Percentiles rank a stretch among this genome's conserved stretches.
Conservation (phyloP, 495 filamentous ascomycete species). For the Trichoderma reesei region DNA sequence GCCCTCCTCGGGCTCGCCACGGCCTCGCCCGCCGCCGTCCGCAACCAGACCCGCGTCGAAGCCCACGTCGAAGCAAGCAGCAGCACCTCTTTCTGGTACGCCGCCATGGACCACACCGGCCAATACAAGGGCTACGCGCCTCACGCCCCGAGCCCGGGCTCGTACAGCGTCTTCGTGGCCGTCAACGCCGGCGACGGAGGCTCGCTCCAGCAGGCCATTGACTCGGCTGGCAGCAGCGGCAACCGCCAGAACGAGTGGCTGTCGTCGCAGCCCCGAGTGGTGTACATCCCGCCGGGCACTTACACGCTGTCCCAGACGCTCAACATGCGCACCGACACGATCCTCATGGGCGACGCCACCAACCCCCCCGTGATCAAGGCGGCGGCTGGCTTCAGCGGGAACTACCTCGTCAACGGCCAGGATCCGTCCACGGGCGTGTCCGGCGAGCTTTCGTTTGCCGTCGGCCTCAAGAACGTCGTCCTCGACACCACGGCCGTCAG, state of each 20-base stretch:
- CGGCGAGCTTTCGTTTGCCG: conserved; percentile 43
- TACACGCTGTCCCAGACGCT: conserved; percentile 49
- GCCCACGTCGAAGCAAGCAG: not conserved
- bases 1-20: not conserved
- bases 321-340: conserved; percentile 45
- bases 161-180: not conserved
- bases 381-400: conserved; percentile 32
- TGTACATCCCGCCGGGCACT: conserved; percentile 56
- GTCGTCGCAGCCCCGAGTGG: conserved; percentile 22
- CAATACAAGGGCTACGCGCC: not conserved
- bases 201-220: not conserved
- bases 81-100: not conserved
- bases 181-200: not conserved
- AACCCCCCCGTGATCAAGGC: conserved; percentile 54
- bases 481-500: conserved; percentile 54
- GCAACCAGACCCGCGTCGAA: not conserved
- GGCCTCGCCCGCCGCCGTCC: not conserved
- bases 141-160: not conserved
- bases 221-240: not conserved
- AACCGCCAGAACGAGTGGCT: conserved; percentile 4
- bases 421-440: conserved; percentile 17
- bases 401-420: conserved; percentile 37
- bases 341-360: conserved; percentile 60
- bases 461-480: conserved; percentile 59
- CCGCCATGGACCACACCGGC: not conserved